Evolutionary conservation across 2,329 filamentous ascomycete species (phyloP), one percentile per base, ranked within the genome.

Genomic region (Xylariaceae sp.): DNA sequence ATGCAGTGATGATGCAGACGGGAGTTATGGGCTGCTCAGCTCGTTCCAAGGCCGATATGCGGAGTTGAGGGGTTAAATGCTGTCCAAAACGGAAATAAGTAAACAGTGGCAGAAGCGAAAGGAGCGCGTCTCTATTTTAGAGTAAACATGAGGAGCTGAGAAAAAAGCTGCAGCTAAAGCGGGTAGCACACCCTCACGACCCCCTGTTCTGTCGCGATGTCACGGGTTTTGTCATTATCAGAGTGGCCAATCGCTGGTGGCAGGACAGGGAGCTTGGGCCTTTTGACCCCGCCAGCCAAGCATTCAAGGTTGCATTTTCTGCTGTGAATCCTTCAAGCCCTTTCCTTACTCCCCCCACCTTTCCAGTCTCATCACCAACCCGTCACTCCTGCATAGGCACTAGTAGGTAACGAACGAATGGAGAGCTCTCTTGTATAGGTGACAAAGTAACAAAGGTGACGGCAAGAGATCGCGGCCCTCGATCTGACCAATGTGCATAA

Each of bases 31-130:
- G 35, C 42, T 27, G 32, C 18, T 43, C 11, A 9, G 39, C 30
- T 44, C 18, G 35, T 32, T 21, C 18, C 27, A 41, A 36, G 43
- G 45, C 48, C 55, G 57, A 59, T 51, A 33, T 51, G 41, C 53
- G 56, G 53, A 57, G 50, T 46, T 50, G 58, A 59, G 58, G 53
- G 53, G 56, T 47, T 55, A 40, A 33, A 44, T 13, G 18, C 7
- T 6, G 33, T 35, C 58, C 4, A 53, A 60, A 60, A 40, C 10
- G 58, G 58, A 55, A 60, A 43, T 55, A 58, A 61, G 59, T 61
- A 61, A 61, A 58, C 55, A 58, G 43, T 18, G 47, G 45, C 45
- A 50, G 32, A 18, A 36, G 49, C 30, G 24, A 45, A 35, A 48
- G 16, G 43, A 40, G 32, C 55, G 57, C 57, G 57, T 58, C 47